Conservation (phyloP, 495 filamentous ascomycete species). For the Hypoxylon fuscum region DNA sequence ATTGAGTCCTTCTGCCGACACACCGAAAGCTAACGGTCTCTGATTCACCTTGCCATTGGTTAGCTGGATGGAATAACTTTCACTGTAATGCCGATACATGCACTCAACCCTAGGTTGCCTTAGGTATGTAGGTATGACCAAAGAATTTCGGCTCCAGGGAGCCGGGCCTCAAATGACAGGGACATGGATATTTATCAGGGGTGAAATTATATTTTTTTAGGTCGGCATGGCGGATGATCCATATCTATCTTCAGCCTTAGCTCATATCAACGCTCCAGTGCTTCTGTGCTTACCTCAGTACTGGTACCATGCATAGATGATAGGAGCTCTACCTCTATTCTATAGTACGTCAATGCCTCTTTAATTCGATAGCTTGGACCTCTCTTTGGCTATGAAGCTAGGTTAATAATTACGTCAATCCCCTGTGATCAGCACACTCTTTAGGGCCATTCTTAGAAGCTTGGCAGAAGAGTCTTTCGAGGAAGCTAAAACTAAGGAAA, state of each 20-base stretch:
- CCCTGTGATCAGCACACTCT: not conserved
- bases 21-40: too few species aligned
- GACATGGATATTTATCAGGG: not conserved
- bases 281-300: not conserved
- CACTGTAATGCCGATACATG: too few species aligned
- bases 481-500: not conserved
- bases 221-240: not conserved
- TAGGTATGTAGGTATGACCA: too few species aligned
- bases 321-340: too few species aligned
- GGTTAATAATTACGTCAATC: not conserved
- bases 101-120: too few species aligned
- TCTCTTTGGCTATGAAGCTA: not conserved
- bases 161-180: not conserved
- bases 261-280: not conserved
- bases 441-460: not conserved
- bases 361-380: not conserved
- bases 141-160: constrained; percentile 11
- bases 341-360: too few species aligned
- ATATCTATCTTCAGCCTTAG: not conserved
- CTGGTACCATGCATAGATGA: too few species aligned
- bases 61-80: too few species aligned
- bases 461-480: not conserved
- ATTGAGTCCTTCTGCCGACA: too few species aligned
- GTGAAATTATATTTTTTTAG: not conserved
- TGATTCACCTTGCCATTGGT: too few species aligned